A percentile compares a stretch with the other conserved stretches of the same genome.
Evolutionary conservation across 306 rosid genomes (phyloP).

Genomic region (Medicago truncatula): MtrunA17r5.0-ANR NC_053042.1:1960001-1960500

Average conservation of each 20-base stretch:
- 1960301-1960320: background rate
- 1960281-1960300: background rate
- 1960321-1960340: slow-evolving; percentile 1
- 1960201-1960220: background rate
- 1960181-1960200: background rate
- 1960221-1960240: slow-evolving; percentile 2
- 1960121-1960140: background rate
- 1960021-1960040: slow-evolving; percentile 92
- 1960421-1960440: no score
- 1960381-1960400: no score
- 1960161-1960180: background rate
- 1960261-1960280: background rate
- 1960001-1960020: slow-evolving; percentile 95
- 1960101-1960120: slow-evolving; percentile 8
- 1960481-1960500: no score
- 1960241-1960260: background rate
- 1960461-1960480: no score
- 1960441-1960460: no score
- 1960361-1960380: background rate
- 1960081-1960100: slow-evolving; percentile 22
- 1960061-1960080: slow-evolving; percentile 21
- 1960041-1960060: slow-evolving; percentile 57
- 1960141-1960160: background rate
- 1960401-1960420: no score
- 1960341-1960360: slow-evolving; percentile 4